A percentile compares a stretch with the other conserved stretches of the same genome.
Conservation (phyloP, 768 basidiomycete genomes). For the Mycena leptocephala region DNA sequence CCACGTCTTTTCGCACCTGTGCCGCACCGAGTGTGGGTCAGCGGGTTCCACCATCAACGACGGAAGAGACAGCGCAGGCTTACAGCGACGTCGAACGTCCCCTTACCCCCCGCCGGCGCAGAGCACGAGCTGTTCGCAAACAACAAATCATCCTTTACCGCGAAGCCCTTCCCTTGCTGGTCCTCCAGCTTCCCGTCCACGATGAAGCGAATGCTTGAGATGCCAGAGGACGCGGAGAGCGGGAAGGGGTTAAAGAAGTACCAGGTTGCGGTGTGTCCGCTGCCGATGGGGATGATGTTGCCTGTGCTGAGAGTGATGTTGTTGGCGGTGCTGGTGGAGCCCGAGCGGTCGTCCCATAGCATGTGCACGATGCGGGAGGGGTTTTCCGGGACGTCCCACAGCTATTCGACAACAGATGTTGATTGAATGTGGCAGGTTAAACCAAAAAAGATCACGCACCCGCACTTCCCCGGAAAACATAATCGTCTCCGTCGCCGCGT, state of each 20-base stretch:
- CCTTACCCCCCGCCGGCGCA: not conserved
- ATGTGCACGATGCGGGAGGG: not conserved
- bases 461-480: not conserved
- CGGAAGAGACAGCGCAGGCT: not conserved
- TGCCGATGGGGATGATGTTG: not conserved
- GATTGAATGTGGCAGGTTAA: not conserved
- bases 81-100: not conserved
- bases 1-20: not conserved
- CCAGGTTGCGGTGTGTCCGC: not conserved
- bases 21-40: not conserved
- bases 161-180: not conserved
- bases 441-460: not conserved
- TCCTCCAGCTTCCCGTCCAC: not conserved
- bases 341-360: not conserved
- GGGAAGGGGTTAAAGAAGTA: not conserved
- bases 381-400: not conserved
- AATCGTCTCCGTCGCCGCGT: not conserved
- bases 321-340: not conserved
- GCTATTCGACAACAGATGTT: not conserved
- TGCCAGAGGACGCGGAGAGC: not conserved
- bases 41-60: not conserved
- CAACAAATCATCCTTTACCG: not conserved
- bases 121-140: not conserved
- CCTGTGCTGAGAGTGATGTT: not conserved
- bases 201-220: not conserved